Evolutionary conservation across 257 asterid genomes (phyloP).

Genomic region (Primulina tabacum): DNA sequence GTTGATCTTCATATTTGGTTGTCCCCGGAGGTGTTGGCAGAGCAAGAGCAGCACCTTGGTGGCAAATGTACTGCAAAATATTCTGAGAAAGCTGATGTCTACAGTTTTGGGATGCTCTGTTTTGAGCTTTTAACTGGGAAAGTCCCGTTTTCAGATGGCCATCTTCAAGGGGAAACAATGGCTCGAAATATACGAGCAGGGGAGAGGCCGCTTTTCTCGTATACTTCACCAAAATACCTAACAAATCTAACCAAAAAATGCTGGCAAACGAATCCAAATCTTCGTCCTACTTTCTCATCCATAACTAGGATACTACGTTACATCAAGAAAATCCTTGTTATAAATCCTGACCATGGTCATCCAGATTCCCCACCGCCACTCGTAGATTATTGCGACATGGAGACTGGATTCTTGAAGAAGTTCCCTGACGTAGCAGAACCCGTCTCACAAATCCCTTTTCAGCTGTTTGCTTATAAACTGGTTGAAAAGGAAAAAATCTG

Average conservation of each 20-base stretch:
- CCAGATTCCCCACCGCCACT: conserved; percentile 81
- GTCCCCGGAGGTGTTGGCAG: conserved; percentile 84
- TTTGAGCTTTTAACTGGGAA: conserved; percentile 76
- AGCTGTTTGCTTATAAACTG: conserved; percentile 59
- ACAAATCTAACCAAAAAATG: conserved; percentile 67
- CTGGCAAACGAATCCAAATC: conserved; percentile 68
- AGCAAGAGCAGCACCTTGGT: conserved; percentile 38
- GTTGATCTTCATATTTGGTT: conserved; percentile 62
- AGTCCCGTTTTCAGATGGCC: conserved; percentile 71
- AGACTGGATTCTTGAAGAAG: conserved; percentile 52
- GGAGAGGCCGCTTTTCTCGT: conserved; percentile 80
- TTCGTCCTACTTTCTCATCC: conserved; percentile 73
- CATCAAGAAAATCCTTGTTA: conserved; percentile 62
- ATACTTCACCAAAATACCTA: conserved; percentile 71
- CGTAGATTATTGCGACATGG: conserved; percentile 76
- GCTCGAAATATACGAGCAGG: conserved; percentile 71
- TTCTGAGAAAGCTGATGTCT: conserved; percentile 77
- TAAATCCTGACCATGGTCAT: conserved; percentile 78
- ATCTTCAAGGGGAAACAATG: conserved; percentile 74
- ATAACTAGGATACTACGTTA: conserved; percentile 67
- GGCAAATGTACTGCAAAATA: conserved; percentile 32
- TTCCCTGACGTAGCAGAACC: conserved; percentile 39
- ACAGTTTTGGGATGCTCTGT: conserved; percentile 87
- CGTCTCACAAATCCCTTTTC: conserved; percentile 68
- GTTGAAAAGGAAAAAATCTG: conserved; percentile 58